Evolutionary conservation across 1,139 yeast genomes (phyloP).

Genomic region (Casaregolazyma lundiana): DNA sequence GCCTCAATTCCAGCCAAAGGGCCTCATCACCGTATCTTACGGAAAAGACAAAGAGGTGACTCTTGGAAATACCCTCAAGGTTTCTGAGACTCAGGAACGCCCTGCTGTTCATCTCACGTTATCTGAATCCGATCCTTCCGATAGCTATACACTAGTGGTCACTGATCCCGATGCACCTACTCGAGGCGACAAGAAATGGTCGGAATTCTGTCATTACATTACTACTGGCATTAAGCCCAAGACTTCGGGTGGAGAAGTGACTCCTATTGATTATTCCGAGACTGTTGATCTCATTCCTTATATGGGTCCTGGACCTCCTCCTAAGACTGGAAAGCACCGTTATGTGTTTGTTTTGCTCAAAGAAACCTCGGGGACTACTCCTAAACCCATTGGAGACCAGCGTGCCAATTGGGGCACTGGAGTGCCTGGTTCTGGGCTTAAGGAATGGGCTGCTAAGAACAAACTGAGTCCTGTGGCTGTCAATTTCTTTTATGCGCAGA

Average conservation of each 20-base stretch:
- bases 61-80: slow-evolving; percentile 69
- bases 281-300: slow-evolving; percentile 43
- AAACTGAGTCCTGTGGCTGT: slow-evolving; percentile 63
- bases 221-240: slow-evolving; percentile 57
- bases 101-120: slow-evolving; percentile 69
- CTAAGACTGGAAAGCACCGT: slow-evolving; percentile 75
- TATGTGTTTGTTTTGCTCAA: slow-evolving; percentile 72
- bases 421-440: slow-evolving; percentile 67
- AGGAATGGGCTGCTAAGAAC: slow-evolving; percentile 67
- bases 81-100: slow-evolving; percentile 56
- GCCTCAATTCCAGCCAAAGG: slow-evolving; percentile 35
- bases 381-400: slow-evolving; percentile 38
- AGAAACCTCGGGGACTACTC: slow-evolving; percentile 37
- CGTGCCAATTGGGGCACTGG: slow-evolving; percentile 87
- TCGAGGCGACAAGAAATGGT: slow-evolving; percentile 75
- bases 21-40: slow-evolving; percentile 43
- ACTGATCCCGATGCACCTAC: slow-evolving; percentile 97
- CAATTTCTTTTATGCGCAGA: slow-evolving; percentile 76
- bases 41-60: slow-evolving; percentile 59
- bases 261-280: slow-evolving; percentile 29
- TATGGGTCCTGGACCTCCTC: slow-evolving; percentile 82
- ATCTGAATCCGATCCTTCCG: slow-evolving; percentile 35
- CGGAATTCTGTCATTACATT: slow-evolving; percentile 79
- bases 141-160: slow-evolving; percentile 64
- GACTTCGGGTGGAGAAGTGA: slow-evolving; percentile 37